A percentile compares a stretch with the other conserved stretches of the same genome.
phyloP scores from a whole-genome alignment of 495 filamentous ascomycete genomes.

The Talaromyces adpressus region DNA sequence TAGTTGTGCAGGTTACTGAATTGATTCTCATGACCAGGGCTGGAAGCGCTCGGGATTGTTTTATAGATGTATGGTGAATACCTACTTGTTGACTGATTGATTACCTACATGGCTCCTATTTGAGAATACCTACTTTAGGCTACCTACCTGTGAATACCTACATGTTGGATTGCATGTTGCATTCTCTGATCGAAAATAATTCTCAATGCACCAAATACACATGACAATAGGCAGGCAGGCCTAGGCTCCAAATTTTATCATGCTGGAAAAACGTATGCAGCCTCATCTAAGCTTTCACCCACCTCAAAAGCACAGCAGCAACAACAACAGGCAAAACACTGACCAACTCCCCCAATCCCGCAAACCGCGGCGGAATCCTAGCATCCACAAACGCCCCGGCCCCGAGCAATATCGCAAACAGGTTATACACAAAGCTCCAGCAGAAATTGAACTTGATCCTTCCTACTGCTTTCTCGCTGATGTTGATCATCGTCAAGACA shows the following conservation, averaged over 20 bases:
- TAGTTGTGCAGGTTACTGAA: neutral
- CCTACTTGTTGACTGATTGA: neutral
- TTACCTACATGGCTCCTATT: constrained; percentile 5
- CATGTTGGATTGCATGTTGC: neutral
- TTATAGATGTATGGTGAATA: constrained; percentile 12
- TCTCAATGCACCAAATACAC: no score
- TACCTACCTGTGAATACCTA: constrained; percentile 11
- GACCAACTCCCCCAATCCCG: constrained; percentile 69
- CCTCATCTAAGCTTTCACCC: constrained; percentile 15
- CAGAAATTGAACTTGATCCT: constrained; percentile 64
- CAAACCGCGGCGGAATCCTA: constrained; percentile 65
- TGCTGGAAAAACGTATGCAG: no score
- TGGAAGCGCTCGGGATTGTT: neutral
- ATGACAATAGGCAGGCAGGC: no score
- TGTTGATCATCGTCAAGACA: constrained; percentile 51
- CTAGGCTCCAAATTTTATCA: no score
- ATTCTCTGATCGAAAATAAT: no score
- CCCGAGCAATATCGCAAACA: constrained; percentile 62
- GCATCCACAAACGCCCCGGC: constrained; percentile 60
- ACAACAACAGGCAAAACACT: constrained; percentile 70
- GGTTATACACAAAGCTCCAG: constrained; percentile 70
- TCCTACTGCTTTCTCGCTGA: constrained; percentile 45
- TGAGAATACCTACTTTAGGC: constrained; percentile 13
- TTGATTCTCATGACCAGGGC: neutral
- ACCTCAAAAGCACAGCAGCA: constrained; percentile 44